phyloP scores from a whole-genome alignment of 2,329 filamentous ascomycete species.

The Didymellaceae sp. region DNA sequence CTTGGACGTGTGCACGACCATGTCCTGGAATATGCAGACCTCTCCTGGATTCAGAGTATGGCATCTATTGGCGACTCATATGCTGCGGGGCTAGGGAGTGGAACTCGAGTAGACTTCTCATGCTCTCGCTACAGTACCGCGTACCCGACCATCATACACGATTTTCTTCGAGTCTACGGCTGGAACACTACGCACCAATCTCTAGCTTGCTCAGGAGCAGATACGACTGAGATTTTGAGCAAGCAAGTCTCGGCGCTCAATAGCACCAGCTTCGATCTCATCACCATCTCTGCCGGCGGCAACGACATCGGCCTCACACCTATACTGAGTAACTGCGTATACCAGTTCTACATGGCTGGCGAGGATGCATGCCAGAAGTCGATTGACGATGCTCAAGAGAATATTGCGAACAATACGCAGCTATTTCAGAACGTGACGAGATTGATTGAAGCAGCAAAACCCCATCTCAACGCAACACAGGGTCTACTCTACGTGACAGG shows the following conservation, averaged over 20 bases:
- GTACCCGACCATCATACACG: constrained; percentile 37
- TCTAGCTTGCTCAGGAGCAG: constrained; percentile 41
- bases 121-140: constrained; percentile 39
- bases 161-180: constrained; percentile 19
- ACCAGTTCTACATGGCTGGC: constrained; percentile 38
- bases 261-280: constrained; percentile 28
- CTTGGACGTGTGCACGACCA: not conserved
- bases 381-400: constrained; percentile 26
- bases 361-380: constrained; percentile 32
- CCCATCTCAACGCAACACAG: constrained; percentile 28
- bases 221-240: constrained; percentile 30
- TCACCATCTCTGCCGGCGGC: constrained; percentile 42
- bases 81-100: constrained; percentile 38
- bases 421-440: constrained; percentile 29
- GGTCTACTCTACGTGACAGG: constrained; percentile 40
- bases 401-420: constrained; percentile 24
- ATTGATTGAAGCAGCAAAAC: constrained; percentile 29
- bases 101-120: constrained; percentile 32
- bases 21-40: constrained; percentile 4
- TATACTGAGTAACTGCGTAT: constrained; percentile 40
- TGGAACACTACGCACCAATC: constrained; percentile 32
- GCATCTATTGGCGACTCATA: constrained; percentile 44
- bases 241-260: constrained; percentile 32
- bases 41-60: constrained; percentile 34
- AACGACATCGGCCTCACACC: constrained; percentile 40